These are phyloP conservation scores for Dissoconium aciculare DNA, from an alignment of 2,329 filamentous ascomycete genomes.

Conservation along the genomic window DNA sequence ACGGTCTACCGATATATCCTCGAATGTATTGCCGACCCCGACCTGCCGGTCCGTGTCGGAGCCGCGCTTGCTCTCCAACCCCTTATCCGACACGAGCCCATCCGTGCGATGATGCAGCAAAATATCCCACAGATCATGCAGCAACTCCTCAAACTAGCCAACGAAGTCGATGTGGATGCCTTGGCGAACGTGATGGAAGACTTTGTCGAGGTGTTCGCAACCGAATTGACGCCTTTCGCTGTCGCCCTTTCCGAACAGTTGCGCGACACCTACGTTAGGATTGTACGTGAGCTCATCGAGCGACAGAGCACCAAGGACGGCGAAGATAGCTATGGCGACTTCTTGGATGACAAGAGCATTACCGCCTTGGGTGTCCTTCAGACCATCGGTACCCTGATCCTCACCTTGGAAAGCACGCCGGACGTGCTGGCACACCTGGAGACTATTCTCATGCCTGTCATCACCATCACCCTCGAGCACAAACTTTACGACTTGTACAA, in stretches of 20 bases:
- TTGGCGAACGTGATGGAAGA: constrained; percentile 99
- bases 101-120: constrained; percentile 87
- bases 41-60: constrained; percentile 83
- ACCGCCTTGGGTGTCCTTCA: constrained; percentile 91
- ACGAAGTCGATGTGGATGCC: constrained; percentile 94
- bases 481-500: constrained; percentile 97
- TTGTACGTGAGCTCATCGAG: constrained; percentile 80
- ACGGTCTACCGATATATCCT: constrained; percentile 94
- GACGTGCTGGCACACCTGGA: constrained; percentile 91
- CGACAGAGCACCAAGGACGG: constrained; percentile 65
- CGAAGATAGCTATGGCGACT: constrained; percentile 73
- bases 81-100: constrained; percentile 86
- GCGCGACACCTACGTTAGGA: constrained; percentile 86
- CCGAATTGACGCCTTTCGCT: constrained; percentile 89
- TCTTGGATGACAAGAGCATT: constrained; percentile 95
- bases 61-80: constrained; percentile 88
- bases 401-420: constrained; percentile 91
- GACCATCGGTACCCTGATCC: constrained; percentile 91
- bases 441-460: constrained; percentile 91
- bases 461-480: constrained; percentile 90
- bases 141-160: constrained; percentile 88
- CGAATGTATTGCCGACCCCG: constrained; percentile 90
- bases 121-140: constrained; percentile 99
- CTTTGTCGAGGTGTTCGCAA: constrained; percentile 96
- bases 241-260: constrained; percentile 92